phyloP scores from a whole-genome alignment of 306 rosid species.

The Cicer judaicum region DNA sequence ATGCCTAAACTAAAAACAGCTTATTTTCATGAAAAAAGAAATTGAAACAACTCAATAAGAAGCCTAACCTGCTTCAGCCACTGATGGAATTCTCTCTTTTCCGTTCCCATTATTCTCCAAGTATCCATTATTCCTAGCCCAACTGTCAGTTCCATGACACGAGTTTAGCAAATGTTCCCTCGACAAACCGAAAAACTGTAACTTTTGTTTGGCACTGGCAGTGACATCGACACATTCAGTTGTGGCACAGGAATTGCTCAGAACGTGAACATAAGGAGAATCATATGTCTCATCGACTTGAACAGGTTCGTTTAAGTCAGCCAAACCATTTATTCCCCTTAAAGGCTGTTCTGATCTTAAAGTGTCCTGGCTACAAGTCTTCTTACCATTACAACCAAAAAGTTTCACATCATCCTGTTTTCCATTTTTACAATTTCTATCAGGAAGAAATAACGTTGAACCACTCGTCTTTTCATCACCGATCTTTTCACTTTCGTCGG shows the following conservation, averaged over 20 bases:
- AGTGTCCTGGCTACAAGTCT: slow-evolving; percentile 51
- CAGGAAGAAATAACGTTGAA: slow-evolving; percentile 51
- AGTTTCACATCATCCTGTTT: slow-evolving; percentile 51
- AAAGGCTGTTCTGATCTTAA: slow-evolving; percentile 54
- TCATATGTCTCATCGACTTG: slow-evolving; percentile 71
- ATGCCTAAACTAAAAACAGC: neutral
- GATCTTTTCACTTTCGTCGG: slow-evolving; percentile 82
- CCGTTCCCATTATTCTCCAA: slow-evolving; percentile 61
- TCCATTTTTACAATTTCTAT: slow-evolving; percentile 50
- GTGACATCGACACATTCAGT: slow-evolving; percentile 54
- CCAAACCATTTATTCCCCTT: slow-evolving; percentile 66
- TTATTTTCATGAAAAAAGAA: neutral
- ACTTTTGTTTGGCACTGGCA: slow-evolving; percentile 51
- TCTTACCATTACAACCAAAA: slow-evolving; percentile 52
- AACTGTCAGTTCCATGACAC: slow-evolving; percentile 51
- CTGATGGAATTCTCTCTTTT: slow-evolving; percentile 59
- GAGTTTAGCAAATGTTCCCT: slow-evolving; percentile 58
- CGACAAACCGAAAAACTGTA: slow-evolving; percentile 51
- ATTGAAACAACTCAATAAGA: slow-evolving; percentile 33
- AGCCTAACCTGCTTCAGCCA: slow-evolving; percentile 73
- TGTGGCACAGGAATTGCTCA: slow-evolving; percentile 49
- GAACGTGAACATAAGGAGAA: slow-evolving; percentile 52
- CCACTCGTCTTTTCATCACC: slow-evolving; percentile 62
- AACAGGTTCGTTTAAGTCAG: slow-evolving; percentile 86
- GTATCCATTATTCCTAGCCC: slow-evolving; percentile 46